These are phyloP conservation scores for Globisporangium paddicum DNA, from an alignment of 352 stramenopile species.

Conservation along the genomic window DNA sequence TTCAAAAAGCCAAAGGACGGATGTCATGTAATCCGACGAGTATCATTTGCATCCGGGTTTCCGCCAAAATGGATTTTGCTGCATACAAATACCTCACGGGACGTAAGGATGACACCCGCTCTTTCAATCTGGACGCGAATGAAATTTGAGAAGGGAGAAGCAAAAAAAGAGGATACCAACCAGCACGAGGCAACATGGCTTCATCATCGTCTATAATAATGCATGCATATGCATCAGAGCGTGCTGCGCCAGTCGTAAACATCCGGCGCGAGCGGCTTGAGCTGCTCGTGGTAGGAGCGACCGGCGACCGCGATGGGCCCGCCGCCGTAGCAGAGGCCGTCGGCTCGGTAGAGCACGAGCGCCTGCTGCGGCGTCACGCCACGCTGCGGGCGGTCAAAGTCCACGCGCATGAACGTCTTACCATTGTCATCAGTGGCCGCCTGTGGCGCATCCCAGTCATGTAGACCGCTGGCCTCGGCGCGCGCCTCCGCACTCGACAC, in stretches of 20 bases:
- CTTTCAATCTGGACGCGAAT: background rate
- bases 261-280: constrained; percentile 35
- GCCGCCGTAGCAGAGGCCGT: constrained; percentile 79
- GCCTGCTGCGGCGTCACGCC: constrained; percentile 82
- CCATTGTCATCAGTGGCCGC: constrained; percentile 8
- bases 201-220: constrained; percentile 5
- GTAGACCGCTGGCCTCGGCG: constrained; percentile 30
- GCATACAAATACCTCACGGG: background rate
- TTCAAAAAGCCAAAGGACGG: constrained; percentile 7
- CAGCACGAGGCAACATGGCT: background rate
- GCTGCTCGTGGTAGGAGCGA: constrained; percentile 63
- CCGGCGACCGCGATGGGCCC: constrained; percentile 62
- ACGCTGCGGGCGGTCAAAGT: constrained; percentile 80
- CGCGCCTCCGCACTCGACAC: constrained; percentile 34
- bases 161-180: no score
- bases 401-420: constrained; percentile 49
- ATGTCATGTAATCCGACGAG: background rate
- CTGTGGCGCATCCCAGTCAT: constrained; percentile 35
- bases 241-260: constrained; percentile 55
- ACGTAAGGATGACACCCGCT: background rate
- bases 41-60: background rate
- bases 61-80: background rate
- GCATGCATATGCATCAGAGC: background rate
- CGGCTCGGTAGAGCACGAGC: constrained; percentile 78
- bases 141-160: background rate